Percentiles rank a stretch among this genome's conserved stretches.
These are phyloP conservation scores for Fomitopsis pulvina DNA, from an alignment of 768 basidiomycete species.

Conservation along the genomic window DNA sequence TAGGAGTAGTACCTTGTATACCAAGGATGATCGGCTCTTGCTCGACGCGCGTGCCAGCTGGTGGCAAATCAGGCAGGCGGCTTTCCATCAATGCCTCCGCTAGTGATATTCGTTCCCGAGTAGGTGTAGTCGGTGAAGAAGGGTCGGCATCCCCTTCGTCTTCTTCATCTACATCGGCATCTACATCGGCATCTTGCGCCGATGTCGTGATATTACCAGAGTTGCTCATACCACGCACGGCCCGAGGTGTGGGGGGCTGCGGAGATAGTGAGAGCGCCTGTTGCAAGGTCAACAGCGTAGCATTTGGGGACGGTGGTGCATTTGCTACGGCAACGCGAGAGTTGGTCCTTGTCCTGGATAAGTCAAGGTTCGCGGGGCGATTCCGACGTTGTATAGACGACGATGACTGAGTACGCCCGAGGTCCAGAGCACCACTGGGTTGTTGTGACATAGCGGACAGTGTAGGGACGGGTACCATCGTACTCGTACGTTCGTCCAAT, in stretches of 20 bases:
- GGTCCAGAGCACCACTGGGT: conserved; percentile 18
- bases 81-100: conserved; percentile 74
- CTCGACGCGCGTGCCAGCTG: conserved; percentile 54
- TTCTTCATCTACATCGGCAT: conserved; percentile 40
- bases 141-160: conserved; percentile 26
- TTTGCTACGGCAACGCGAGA: conserved; percentile 29
- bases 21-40: conserved; percentile 64
- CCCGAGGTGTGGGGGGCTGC: conserved; percentile 22
- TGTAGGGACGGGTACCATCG: conserved; percentile 31
- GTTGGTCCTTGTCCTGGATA: conserved; percentile 26
- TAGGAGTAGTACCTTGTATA: conserved; percentile 39
- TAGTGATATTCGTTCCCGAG: conserved; percentile 60
- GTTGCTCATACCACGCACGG: conserved; percentile 9
- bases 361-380: conserved; percentile 66
- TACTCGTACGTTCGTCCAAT: conserved; percentile 78
- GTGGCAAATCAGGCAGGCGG: conserved; percentile 68
- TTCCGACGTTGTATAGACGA: conserved; percentile 28
- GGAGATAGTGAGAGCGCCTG: conserved; percentile 52
- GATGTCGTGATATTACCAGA: conserved; percentile 5
- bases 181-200: conserved; percentile 43
- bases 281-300: conserved; percentile 58
- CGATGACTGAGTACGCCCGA: conserved; percentile 22
- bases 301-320: conserved; percentile 49
- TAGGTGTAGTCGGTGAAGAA: conserved; percentile 25
- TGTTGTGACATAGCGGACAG: conserved; percentile 14